Conservation (phyloP, 805 yeast species). For the Cyberlindnera maritima region DNA sequence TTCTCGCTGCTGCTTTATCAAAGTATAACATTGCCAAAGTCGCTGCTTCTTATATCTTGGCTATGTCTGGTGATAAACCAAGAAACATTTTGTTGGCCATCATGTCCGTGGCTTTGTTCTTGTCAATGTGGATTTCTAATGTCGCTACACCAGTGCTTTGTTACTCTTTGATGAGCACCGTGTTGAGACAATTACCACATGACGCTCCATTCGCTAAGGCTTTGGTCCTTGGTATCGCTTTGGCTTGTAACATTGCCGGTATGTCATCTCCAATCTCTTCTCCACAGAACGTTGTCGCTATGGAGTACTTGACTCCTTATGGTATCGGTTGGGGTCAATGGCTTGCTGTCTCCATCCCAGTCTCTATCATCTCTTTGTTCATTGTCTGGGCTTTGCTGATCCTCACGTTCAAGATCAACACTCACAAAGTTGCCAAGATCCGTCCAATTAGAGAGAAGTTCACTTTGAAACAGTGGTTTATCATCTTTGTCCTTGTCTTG, state of each 20-base stretch:
- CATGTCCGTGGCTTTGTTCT: constrained; percentile 80
- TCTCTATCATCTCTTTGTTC: constrained; percentile 57
- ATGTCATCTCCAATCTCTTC: constrained; percentile 97
- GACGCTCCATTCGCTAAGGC: constrained; percentile 78
- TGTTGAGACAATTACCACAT: constrained; percentile 73
- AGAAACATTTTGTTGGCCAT: constrained; percentile 69
- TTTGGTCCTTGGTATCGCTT: constrained; percentile 83
- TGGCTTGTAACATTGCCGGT: constrained; percentile 91
- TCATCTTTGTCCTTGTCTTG: constrained; percentile 59
- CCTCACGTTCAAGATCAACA: constrained; percentile 50
- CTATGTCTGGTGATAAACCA: constrained; percentile 82
- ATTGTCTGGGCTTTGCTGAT: constrained; percentile 68
- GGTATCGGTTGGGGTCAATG: constrained; percentile 81
- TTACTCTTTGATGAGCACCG: constrained; percentile 82
- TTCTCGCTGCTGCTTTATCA: constrained; percentile 89
- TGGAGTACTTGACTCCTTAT: constrained; percentile 72
- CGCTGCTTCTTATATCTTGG: constrained; percentile 79
- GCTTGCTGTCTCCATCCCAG: constrained; percentile 87
- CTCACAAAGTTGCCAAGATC: constrained; percentile 44
- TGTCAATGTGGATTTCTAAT: constrained; percentile 94
- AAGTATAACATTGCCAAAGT: constrained; percentile 87
- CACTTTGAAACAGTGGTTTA: constrained; percentile 69
- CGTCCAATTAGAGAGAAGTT: constrained; percentile 61
- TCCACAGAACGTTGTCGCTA: constrained; percentile 91
- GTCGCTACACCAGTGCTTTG: constrained; percentile 96